A percentile compares a stretch with the other conserved stretches of the same genome.
phyloP scores from a whole-genome alignment of 1,284 basidiomycete genomes.

The Somion occarium region DNA sequence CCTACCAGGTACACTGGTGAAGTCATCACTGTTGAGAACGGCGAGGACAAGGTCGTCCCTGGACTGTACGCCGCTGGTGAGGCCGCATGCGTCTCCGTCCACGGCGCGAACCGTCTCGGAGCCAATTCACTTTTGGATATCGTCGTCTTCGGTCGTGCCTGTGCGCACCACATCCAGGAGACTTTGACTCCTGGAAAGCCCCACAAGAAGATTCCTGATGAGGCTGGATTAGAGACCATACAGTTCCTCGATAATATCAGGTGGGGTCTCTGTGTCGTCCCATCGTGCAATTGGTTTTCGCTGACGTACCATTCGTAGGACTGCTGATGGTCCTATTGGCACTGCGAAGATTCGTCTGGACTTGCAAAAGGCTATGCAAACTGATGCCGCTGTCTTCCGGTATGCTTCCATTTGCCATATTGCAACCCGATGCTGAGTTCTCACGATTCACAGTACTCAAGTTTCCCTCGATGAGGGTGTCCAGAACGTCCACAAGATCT shows the following conservation, averaged over 20 bases:
- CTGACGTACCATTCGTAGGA: conserved; percentile 35
- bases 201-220: conserved; percentile 85
- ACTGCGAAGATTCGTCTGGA: conserved; percentile 90
- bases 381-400: conserved; percentile 89
- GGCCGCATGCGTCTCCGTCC: conserved; percentile 98
- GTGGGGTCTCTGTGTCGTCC: conserved; percentile 24
- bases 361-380: conserved; percentile 99
- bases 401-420: conserved; percentile 26
- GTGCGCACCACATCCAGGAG: conserved; percentile 96
- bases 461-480: conserved; percentile 91
- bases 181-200: conserved; percentile 87
- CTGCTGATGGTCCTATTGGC: conserved; percentile 75
- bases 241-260: conserved; percentile 90
- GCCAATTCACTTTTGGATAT: conserved; percentile 99
- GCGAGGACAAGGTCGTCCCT: conserved; percentile 93
- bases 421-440: not conserved
- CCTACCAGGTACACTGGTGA: conserved; percentile 99
- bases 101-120: conserved; percentile 98
- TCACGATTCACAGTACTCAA: conserved; percentile 65
- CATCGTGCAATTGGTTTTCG: not conserved
- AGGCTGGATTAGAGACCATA: conserved; percentile 85
- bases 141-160: conserved; percentile 98
- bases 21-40: conserved; percentile 84
- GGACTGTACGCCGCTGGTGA: conserved; percentile 99
- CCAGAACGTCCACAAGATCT: conserved; percentile 80